A percentile compares a stretch with the other conserved stretches of the same genome.
phyloP scores from a whole-genome alignment of 2,329 filamentous ascomycete species.

The Arthrobotrys musiformis region DNA sequence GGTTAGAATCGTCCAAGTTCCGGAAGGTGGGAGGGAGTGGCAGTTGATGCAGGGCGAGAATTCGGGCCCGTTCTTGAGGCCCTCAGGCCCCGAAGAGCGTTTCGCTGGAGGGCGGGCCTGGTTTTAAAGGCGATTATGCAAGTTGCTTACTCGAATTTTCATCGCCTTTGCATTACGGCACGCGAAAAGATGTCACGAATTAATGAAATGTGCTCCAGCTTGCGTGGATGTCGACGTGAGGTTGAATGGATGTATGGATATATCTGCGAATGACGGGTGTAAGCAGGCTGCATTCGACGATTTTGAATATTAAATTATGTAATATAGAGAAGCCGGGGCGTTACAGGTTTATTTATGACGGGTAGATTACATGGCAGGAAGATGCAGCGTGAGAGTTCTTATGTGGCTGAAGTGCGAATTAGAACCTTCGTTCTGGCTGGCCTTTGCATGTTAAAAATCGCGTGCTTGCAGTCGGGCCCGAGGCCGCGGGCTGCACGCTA shows the following conservation, averaged over 20 bases:
- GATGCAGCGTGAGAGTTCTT: background rate
- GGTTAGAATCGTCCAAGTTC: conserved; percentile 33
- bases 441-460: background rate
- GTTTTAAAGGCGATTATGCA: background rate
- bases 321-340: too few species aligned
- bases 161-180: background rate
- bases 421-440: background rate
- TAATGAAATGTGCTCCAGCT: background rate
- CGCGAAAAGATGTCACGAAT: background rate
- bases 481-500: background rate
- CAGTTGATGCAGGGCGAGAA: conserved; percentile 31
- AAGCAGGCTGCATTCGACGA: conserved; percentile 4
- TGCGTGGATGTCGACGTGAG: background rate
- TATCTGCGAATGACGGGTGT: background rate
- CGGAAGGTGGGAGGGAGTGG: conserved; percentile 33
- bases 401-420: background rate
- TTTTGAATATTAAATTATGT: background rate
- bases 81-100: background rate
- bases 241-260: background rate
- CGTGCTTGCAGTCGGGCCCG: background rate
- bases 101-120: background rate
- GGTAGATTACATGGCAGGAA: too few species aligned
- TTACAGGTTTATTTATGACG: too few species aligned
- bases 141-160: background rate
- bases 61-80: conserved; percentile 25